These are phyloP conservation scores for Ophiostoma australiae DNA, from an alignment of 2,329 filamentous ascomycete genomes.

Conservation along the genomic window DNA sequence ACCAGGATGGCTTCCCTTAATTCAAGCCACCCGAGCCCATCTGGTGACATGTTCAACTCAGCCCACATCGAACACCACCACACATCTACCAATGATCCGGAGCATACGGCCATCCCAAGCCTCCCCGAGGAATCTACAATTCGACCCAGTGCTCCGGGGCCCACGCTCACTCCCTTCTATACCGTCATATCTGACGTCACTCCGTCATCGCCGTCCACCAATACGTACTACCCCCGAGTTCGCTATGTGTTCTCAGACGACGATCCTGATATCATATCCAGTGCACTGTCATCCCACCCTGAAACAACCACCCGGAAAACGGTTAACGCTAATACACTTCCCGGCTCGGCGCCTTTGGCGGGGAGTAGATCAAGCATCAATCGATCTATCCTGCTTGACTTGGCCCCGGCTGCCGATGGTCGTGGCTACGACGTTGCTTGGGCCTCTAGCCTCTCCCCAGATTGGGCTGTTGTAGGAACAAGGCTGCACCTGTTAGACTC, in stretches of 20 bases:
- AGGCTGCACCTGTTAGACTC: slow-evolving; percentile 43
- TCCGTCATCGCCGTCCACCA: slow-evolving; percentile 37
- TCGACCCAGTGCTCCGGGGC: slow-evolving; percentile 28
- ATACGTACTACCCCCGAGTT: slow-evolving; percentile 76
- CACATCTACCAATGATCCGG: not conserved
- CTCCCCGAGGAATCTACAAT: slow-evolving; percentile 22
- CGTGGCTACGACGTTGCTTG: slow-evolving; percentile 53
- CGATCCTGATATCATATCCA: slow-evolving; percentile 70
- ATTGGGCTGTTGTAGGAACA: slow-evolving; percentile 60
- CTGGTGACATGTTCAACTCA: not conserved
- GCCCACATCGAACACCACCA: not conserved
- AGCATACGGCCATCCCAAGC: not conserved
- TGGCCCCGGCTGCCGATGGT: slow-evolving; percentile 41
- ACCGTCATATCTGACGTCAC: slow-evolving; percentile 72
- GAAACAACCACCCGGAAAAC: too few species aligned
- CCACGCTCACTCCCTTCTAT: slow-evolving; percentile 76
- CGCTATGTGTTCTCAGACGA: slow-evolving; percentile 95
- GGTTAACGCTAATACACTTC: not conserved
- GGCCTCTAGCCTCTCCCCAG: slow-evolving; percentile 66
- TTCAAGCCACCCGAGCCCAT: not conserved
- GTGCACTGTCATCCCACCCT: slow-evolving; percentile 43
- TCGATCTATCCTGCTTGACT: slow-evolving; percentile 53
- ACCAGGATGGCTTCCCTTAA: not conserved
- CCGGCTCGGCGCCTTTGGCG: not conserved
- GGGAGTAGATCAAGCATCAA: slow-evolving; percentile 41